Percentiles rank a stretch among this genome's conserved stretches.
phyloP scores from a whole-genome alignment of 1,284 basidiomycete genomes.

The Malassezia equina region DNA sequence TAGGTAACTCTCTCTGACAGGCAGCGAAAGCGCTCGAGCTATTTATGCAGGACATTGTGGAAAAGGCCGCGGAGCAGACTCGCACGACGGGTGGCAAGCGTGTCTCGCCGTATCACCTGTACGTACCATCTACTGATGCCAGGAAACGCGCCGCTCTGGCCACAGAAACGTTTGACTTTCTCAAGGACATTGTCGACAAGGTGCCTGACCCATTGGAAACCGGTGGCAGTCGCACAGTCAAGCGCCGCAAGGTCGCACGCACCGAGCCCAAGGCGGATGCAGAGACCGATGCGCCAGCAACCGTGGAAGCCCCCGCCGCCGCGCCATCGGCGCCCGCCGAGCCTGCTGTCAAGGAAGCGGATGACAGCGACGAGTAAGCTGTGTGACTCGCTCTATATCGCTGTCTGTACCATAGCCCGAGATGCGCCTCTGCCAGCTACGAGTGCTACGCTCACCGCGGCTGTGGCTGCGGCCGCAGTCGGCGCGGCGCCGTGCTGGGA shows the following conservation, averaged over 20 bases:
- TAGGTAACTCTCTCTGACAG: conserved; percentile 52
- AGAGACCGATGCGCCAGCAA: not conserved
- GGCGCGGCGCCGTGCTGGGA: not conserved
- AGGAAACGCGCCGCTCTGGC: conserved; percentile 89
- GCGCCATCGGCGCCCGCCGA: not conserved
- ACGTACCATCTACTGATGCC: conserved; percentile 49
- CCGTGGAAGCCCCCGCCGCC: not conserved
- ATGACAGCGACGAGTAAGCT: not conserved
- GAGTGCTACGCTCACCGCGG: no score
- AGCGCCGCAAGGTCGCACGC: conserved; percentile 26
- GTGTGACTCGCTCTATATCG: not conserved
- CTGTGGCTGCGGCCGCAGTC: not conserved
- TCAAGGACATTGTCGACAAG: conserved; percentile 82
- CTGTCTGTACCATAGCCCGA: not conserved
- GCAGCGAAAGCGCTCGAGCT: conserved; percentile 90
- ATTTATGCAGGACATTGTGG: conserved; percentile 77
- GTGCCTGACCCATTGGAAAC: conserved; percentile 69
- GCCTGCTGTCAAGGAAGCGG: not conserved
- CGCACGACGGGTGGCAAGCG: conserved; percentile 71
- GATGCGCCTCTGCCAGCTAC: no score
- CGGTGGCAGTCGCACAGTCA: conserved; percentile 20
- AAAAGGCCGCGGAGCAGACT: conserved; percentile 74
- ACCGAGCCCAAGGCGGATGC: conserved; percentile 12
- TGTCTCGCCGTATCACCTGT: conserved; percentile 90
- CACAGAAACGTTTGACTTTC: conserved; percentile 83